Conservation (phyloP, 352 stramenopile species). For the Phytophthora foliorum region DNA sequence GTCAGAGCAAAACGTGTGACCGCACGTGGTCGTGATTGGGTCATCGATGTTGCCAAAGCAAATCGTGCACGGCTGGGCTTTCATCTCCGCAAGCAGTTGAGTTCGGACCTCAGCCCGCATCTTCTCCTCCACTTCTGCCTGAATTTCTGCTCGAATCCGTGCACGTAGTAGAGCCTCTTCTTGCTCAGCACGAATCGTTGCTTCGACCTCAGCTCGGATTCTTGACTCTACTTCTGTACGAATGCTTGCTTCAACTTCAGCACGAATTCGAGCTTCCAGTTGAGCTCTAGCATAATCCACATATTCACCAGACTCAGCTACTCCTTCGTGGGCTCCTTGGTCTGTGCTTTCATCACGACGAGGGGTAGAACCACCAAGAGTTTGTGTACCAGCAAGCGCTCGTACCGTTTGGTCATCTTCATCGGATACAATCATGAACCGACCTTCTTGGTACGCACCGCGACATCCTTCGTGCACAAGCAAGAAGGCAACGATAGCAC, state of each 20-base stretch:
- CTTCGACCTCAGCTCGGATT: slow-evolving; percentile 27
- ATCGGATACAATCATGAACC: slow-evolving; percentile 5
- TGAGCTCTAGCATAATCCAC: neutral
- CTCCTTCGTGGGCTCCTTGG: neutral
- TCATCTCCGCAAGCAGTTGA: slow-evolving; percentile 21
- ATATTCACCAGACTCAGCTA: neutral
- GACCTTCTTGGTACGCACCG: slow-evolving; percentile 9
- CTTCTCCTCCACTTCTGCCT: slow-evolving; percentile 27
- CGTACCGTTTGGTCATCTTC: neutral
- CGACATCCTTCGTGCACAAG: slow-evolving; percentile 18
- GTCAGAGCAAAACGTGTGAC: slow-evolving; percentile 21
- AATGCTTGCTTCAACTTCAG: slow-evolving; percentile 24
- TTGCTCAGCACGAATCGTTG: slow-evolving; percentile 19
- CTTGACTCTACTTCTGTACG: slow-evolving; percentile 17
- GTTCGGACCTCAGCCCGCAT: slow-evolving; percentile 25
- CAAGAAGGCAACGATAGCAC: slow-evolving; percentile 3
- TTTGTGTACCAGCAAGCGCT: neutral
- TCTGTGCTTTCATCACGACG: neutral
- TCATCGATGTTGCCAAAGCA: slow-evolving; percentile 15
- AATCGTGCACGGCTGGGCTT: slow-evolving; percentile 19
- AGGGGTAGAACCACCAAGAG: neutral
- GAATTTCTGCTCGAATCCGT: slow-evolving; percentile 27
- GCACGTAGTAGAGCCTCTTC: slow-evolving; percentile 13
- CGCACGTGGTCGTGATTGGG: slow-evolving; percentile 14
- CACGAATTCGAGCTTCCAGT: slow-evolving; percentile 18